Base-by-base conservation (phyloP, 2,329 filamentous ascomycete species). In the Hypoxylon sp. region DNA sequence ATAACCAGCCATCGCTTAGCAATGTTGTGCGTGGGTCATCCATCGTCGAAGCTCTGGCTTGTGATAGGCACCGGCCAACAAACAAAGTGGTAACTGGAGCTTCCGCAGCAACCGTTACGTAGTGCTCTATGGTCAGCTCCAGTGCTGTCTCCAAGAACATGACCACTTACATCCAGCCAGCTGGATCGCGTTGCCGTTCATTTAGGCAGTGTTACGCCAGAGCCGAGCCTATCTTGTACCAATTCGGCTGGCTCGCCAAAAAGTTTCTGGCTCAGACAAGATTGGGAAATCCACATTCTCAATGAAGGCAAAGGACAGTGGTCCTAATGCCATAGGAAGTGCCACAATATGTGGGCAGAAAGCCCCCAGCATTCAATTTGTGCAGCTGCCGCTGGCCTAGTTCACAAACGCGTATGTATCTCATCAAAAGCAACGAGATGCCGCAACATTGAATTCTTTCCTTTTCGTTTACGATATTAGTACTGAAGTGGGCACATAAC, bases 101-200 rank as follows among this genome's bases (percentile, higher is more conserved):
- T 57, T 32, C 53, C 37, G 24, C 53, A 54, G 37, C 48, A 50
- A 15, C 53, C 17, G 47, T 69, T 67, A 64, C 63, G 67, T 61
- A 64, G 57, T 51, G 15, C 35, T 42, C 53, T 37, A 13, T 47
- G 19, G 37, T 57, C 51, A 46, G 47, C 29, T 60, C 55, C 58
- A 46, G 63, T 24, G 17, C 24, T 32, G 6, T 35, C 15, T 27
- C 39, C 27, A 50, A 27, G n/a, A 51, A 59, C 59, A 46, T 42
- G 31, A 15, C 68, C 61, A 70, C 58, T 70, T 37, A 65, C 55
- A 63, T 53, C 58, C 55, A 17, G 54, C 65, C 61, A 65, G 62
- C 68, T 68, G 58, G 62, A 70, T 59, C 64, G 61, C 60, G 17
- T 42, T 50, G 46, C 47, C 51, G n/a, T 32, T 27, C 39, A n/a